These are phyloP conservation scores for Salicornia ramosissima DNA, from an alignment of 148 eudicot genomes.

Conservation along the genomic window DNA sequence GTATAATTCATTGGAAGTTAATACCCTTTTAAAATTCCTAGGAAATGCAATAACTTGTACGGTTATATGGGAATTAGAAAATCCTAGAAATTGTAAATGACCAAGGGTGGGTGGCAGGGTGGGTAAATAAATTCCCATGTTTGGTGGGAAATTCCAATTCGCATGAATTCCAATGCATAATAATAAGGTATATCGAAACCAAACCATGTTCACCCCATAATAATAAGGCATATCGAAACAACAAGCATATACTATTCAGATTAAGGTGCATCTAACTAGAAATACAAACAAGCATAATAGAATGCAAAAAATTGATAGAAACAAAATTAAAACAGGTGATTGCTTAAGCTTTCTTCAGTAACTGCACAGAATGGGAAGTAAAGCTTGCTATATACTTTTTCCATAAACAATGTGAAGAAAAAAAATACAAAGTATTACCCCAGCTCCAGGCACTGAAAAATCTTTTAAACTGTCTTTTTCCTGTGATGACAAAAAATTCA, in stretches of 20 bases:
- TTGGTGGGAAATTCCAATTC: too few relatives aligned
- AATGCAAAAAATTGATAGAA: background rate
- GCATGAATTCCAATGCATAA: too few relatives aligned
- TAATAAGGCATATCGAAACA: too few relatives aligned
- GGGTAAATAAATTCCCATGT: too few relatives aligned
- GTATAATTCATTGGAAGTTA: too few relatives aligned
- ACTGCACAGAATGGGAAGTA: background rate
- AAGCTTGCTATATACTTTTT: background rate
- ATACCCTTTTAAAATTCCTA: too few relatives aligned
- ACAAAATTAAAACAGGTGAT: background rate
- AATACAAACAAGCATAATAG: background rate
- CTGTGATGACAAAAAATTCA: conserved; percentile 31
- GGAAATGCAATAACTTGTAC: too few relatives aligned
- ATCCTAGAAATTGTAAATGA: too few relatives aligned
- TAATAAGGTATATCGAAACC: too few relatives aligned
- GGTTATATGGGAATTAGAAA: too few relatives aligned
- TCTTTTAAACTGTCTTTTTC: conserved; percentile 64
- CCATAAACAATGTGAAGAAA: background rate
- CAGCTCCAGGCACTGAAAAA: conserved; percentile 82
- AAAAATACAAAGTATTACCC: conserved; percentile 45
- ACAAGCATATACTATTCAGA: background rate
- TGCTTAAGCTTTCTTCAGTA: background rate
- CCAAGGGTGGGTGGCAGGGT: too few relatives aligned
- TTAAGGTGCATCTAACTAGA: background rate
- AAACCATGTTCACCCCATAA: too few relatives aligned